Evolutionary conservation across 768 basidiomycete species (phyloP).

Genomic region (Brasilioporus rufonigricans): DNA sequence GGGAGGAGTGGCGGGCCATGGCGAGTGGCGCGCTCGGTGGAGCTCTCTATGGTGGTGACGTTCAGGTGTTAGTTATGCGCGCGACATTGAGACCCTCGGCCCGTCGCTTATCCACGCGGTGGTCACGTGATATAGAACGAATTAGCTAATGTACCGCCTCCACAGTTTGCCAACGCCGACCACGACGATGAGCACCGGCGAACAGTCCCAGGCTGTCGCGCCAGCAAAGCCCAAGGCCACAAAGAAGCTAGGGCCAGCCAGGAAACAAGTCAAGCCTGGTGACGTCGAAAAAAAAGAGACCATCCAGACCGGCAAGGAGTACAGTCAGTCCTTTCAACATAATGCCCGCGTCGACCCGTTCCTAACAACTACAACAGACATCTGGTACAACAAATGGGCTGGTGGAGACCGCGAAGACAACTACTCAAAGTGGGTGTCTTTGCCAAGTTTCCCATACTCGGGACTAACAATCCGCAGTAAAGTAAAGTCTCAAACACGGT

Average conservation of each 20-base stretch:
- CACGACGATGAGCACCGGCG: constrained; percentile 33
- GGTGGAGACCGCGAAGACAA: constrained; percentile 97
- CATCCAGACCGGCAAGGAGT: constrained; percentile 92
- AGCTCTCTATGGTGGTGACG: constrained; percentile 9
- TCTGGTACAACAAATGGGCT: constrained; percentile 99
- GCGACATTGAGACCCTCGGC: constrained; percentile 10
- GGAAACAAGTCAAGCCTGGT: constrained; percentile 89
- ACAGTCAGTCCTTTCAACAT: constrained; percentile 61
- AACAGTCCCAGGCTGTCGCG: constrained; percentile 15
- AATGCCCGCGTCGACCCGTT: neutral
- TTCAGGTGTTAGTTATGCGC: neutral
- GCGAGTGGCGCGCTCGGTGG: constrained; percentile 18
- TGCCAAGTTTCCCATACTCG: neutral
- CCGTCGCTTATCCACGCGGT: constrained; percentile 18
- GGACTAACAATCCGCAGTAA: constrained; percentile 51
- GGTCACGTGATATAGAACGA: constrained; percentile 20
- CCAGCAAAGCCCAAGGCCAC: constrained; percentile 25
- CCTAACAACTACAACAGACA: constrained; percentile 49
- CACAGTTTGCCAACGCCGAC: constrained; percentile 1
- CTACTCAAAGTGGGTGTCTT: constrained; percentile 77
- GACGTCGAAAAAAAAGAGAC: constrained; percentile 88
- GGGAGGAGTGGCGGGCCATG: constrained; percentile 49
- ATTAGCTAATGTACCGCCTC: neutral
- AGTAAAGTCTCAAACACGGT: constrained; percentile 91
- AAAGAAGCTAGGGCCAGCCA: constrained; percentile 86